Percentiles rank a stretch among this genome's conserved stretches.
These are phyloP conservation scores for Cotoneaster glaucophyllus DNA, from an alignment of 306 rosid genomes.

Conservation along the genomic window DNA sequence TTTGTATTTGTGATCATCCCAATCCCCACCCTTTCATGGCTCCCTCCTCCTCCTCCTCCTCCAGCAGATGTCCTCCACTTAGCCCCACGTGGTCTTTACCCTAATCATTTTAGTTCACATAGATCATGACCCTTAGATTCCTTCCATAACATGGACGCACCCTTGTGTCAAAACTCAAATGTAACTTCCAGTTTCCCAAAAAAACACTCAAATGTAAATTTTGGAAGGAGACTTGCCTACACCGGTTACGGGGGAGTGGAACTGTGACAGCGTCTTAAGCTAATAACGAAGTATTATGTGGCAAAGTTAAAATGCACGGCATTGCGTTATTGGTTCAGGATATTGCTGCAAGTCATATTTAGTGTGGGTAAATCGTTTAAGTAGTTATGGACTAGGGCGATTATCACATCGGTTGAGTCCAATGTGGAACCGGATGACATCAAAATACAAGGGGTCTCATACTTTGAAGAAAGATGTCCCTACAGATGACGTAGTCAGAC, in stretches of 20 bases:
- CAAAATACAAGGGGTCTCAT: not conserved
- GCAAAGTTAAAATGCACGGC: not conserved
- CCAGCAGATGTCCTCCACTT: slow-evolving; percentile 31
- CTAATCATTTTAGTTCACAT: slow-evolving; percentile 16
- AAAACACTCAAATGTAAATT: not conserved
- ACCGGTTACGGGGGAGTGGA: not conserved
- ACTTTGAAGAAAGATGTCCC: not conserved
- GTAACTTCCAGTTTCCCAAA: no score
- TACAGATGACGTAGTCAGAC: no score
- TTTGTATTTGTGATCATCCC: slow-evolving; percentile 32
- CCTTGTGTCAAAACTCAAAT: not conserved
- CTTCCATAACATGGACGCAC: slow-evolving; percentile 10
- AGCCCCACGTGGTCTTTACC: slow-evolving; percentile 33
- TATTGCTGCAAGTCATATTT: no score
- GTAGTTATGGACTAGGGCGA: not conserved
- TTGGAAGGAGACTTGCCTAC: not conserved
- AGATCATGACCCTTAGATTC: slow-evolving; percentile 33
- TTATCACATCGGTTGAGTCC: not conserved
- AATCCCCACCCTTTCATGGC: slow-evolving; percentile 33
- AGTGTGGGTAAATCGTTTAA: no score
- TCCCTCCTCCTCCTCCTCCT: slow-evolving; percentile 9
- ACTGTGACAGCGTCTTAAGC: not conserved
- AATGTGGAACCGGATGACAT: not conserved
- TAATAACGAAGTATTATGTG: not conserved
- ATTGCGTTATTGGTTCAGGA: no score